Percentiles rank a stretch among this genome's conserved stretches.
phyloP scores from a whole-genome alignment of 2,329 filamentous ascomycete genomes.

The Cadophora sp. region DNA sequence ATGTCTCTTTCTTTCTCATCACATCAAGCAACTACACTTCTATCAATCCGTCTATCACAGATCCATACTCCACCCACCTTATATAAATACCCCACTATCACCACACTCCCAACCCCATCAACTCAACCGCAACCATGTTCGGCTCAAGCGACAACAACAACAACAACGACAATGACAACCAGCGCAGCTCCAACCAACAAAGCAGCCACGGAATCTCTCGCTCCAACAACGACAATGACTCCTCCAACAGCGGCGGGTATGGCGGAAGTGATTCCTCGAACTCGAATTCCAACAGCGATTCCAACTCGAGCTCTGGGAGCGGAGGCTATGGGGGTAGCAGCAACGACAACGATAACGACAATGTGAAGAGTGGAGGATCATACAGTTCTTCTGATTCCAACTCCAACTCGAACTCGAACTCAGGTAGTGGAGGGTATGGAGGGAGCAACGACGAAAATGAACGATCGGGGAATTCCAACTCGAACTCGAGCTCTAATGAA shows the following conservation, averaged over 20 bases:
- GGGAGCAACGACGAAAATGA: neutral
- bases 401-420: constrained; percentile 10
- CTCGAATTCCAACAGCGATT: neutral
- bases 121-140: constrained; percentile 22
- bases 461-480: neutral
- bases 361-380: neutral
- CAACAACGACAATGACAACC: constrained; percentile 4
- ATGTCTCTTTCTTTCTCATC: neutral
- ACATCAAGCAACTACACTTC: neutral
- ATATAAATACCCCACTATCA: neutral
- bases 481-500: constrained; percentile 1
- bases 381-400: neutral
- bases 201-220: constrained; percentile 10
- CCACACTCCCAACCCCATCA: neutral
- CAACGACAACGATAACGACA: neutral
- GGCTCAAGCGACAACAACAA: constrained; percentile 22
- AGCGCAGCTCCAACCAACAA: constrained; percentile 9
- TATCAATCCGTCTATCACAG: neutral
- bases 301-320: neutral
- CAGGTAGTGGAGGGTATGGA: constrained; percentile 14
- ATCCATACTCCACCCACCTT: no score
- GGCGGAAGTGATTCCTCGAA: constrained; percentile 6
- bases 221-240: neutral
- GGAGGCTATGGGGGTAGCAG: neutral
- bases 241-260: neutral